phyloP scores from a whole-genome alignment of 805 yeast genomes.

The Saccharomycopsis capsularis region DNA sequence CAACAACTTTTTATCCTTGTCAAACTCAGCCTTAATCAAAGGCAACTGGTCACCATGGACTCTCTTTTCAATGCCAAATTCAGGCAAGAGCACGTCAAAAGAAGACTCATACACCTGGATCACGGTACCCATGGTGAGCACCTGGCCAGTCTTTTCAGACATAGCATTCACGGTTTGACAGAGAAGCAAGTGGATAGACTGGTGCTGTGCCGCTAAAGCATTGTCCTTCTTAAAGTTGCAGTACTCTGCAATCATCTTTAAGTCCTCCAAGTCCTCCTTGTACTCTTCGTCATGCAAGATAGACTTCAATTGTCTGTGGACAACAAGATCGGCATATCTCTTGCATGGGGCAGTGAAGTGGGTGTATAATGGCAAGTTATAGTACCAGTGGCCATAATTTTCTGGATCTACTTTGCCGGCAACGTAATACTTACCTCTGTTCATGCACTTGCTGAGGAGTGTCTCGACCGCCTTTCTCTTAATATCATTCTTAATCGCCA shows the following conservation, averaged over 20 bases:
- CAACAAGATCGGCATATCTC: constrained; percentile 87
- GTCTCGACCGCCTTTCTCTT: constrained; percentile 73
- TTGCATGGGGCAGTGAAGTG: constrained; percentile 91
- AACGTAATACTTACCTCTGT: constrained; percentile 78
- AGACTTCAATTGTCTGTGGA: constrained; percentile 82
- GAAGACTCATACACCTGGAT: constrained; percentile 93
- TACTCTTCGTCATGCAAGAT: constrained; percentile 39
- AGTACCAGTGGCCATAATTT: constrained; percentile 69
- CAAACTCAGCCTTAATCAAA: constrained; percentile 84
- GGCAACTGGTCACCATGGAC: constrained; percentile 98
- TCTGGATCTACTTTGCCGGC: constrained; percentile 85
- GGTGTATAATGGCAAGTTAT: constrained; percentile 79
- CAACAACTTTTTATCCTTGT: constrained; percentile 54
- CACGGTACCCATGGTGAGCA: constrained; percentile 79
- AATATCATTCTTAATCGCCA: constrained; percentile 52
- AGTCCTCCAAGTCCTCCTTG: constrained; percentile 53
- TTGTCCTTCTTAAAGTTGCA: constrained; percentile 95
- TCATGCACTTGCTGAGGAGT: constrained; percentile 70
- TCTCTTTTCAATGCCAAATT: constrained; percentile 89
- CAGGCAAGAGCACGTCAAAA: constrained; percentile 87
- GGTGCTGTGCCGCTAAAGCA: constrained; percentile 88
- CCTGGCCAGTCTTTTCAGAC: constrained; percentile 67
- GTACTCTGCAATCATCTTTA: constrained; percentile 81
- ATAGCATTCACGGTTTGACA: constrained; percentile 79
- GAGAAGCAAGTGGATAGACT: constrained; percentile 78